phyloP scores from a whole-genome alignment of 2,329 filamentous ascomycete genomes.

The Boeremia lycopersici region DNA sequence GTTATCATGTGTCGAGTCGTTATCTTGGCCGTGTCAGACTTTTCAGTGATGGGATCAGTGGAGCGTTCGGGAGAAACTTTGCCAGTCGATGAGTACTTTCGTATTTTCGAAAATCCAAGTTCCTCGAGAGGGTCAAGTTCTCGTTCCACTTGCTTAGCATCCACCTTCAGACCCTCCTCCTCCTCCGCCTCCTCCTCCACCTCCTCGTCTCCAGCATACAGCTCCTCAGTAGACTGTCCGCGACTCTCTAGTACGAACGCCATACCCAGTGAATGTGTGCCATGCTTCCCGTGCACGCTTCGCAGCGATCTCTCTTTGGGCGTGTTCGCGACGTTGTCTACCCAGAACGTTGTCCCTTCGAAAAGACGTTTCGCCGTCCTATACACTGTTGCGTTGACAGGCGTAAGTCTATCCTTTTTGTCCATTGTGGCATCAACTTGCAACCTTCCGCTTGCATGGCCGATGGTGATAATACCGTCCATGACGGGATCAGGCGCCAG shows the following conservation, averaged over 20 bases:
- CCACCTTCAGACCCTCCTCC: too few species aligned
- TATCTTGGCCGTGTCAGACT: too few species aligned
- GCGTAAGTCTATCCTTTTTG: conserved; percentile 26
- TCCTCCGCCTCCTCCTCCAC: too few species aligned
- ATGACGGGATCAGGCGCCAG: conserved; percentile 33
- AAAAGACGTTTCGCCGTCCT: conserved; percentile 48
- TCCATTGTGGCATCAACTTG: conserved; percentile 45
- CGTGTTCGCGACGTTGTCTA: conserved; percentile 7
- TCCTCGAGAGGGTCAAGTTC: not conserved
- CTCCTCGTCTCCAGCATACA: conserved; percentile 11
- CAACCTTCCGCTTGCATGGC: conserved; percentile 47
- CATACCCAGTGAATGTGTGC: conserved; percentile 30
- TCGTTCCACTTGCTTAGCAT: not conserved
- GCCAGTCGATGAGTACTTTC: not conserved
- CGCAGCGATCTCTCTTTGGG: not conserved
- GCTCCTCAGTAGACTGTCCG: conserved; percentile 9
- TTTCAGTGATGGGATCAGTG: too few species aligned
- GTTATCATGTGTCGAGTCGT: too few species aligned
- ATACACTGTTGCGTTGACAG: conserved; percentile 41
- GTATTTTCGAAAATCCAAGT: not conserved
- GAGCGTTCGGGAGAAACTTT: not conserved
- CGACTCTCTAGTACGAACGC: conserved; percentile 27
- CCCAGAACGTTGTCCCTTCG: conserved; percentile 41
- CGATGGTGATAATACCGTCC: conserved; percentile 45
- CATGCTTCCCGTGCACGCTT: conserved; percentile 10